Evolutionary conservation across 2,329 filamentous ascomycete species (phyloP).

Genomic region (Epichloe scottii): DNA sequence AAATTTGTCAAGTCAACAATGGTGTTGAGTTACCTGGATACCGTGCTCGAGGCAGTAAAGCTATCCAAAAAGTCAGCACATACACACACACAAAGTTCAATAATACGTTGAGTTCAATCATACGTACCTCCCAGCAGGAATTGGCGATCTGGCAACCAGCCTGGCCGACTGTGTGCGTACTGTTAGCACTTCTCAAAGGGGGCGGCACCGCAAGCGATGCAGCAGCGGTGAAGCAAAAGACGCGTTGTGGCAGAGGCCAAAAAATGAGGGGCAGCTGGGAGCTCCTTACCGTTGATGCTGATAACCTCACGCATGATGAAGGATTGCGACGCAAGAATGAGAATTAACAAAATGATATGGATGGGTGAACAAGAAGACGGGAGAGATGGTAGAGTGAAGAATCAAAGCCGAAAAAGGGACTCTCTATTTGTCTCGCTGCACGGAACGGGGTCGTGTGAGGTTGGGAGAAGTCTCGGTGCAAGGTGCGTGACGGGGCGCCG

Average conservation of each 20-base stretch:
- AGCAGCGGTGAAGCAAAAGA: slow-evolving; percentile 7
- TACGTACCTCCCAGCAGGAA: slow-evolving; percentile 98
- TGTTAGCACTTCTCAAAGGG: slow-evolving; percentile 34
- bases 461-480: slow-evolving; percentile 14
- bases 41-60: slow-evolving; percentile 99
- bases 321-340: slow-evolving; percentile 12
- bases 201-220: not conserved
- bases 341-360: slow-evolving; percentile 11
- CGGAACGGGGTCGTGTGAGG: slow-evolving; percentile 10
- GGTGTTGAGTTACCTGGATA: slow-evolving; percentile 64
- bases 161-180: slow-evolving; percentile 72
- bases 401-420: slow-evolving; percentile 9
- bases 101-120: not conserved
- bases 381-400: slow-evolving; percentile 12
- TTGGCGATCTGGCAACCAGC: slow-evolving; percentile 99
- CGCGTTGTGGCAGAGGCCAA: slow-evolving; percentile 14
- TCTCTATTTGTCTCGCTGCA: slow-evolving; percentile 8
- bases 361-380: slow-evolving; percentile 8
- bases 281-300: slow-evolving; percentile 82
- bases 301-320: slow-evolving; percentile 97
- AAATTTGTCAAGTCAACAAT: slow-evolving; percentile 5
- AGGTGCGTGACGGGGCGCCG: slow-evolving; percentile 11
- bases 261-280: slow-evolving; percentile 16
- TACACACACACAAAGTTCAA: not conserved
- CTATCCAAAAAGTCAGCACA: slow-evolving; percentile 37